Base-by-base conservation (phyloP, 2,329 filamentous ascomycete species). In the Taxawa tesnikishii region DNA sequence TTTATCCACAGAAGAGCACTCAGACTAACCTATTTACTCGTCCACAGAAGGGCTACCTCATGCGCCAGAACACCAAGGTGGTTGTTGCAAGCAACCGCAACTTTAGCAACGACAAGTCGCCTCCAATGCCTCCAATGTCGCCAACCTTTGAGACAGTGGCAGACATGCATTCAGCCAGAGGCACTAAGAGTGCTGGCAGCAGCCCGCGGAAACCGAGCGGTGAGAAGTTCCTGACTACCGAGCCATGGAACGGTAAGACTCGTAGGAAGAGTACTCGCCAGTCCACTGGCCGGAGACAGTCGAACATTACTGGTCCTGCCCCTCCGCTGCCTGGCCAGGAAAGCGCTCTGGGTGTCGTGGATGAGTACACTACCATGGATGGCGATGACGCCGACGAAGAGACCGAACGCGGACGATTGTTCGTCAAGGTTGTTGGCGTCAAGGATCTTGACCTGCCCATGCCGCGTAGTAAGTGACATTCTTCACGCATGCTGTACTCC, bases 351-450 rank as follows among this genome's bases (percentile, higher is more conserved):
- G 73, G 72, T 32, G 68, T 75, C 5, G 68, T 84, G 12, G 64
- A 70, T 3, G 85, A 94, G 48, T 75, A 79, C 38, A 79, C 83
- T 29, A 54, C 66, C 13, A 56, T 62, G 15, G 60, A 65, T 4
- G 69, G 46, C 26, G 63, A 68, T 4, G 63, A 68, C 4, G 70
- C 72, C 7, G 79, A 83, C 33, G 87, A 94, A 37, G 83, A 76
- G 32, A 79, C 78, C 37, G 90, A 98, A 58, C 70, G 90, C 45
- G 90, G 90, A 7, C 70, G 90, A 38, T 68, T 98, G 2, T 98
- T 98, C 48, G 87, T 98, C 43, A 98, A 98, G 64, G 90, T 98
- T n/a, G 80, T 96, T 55, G 87, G 88, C 27, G 85, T 96, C 42
- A 96, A 96, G 56, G 87, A 96, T 47, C 69, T 98, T 23, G 87